Evolutionary conservation across 2,329 filamentous ascomycete genomes (phyloP), one percentile per base, ranked within the genome.

Genomic region (Trichoderma sp.): DNA sequence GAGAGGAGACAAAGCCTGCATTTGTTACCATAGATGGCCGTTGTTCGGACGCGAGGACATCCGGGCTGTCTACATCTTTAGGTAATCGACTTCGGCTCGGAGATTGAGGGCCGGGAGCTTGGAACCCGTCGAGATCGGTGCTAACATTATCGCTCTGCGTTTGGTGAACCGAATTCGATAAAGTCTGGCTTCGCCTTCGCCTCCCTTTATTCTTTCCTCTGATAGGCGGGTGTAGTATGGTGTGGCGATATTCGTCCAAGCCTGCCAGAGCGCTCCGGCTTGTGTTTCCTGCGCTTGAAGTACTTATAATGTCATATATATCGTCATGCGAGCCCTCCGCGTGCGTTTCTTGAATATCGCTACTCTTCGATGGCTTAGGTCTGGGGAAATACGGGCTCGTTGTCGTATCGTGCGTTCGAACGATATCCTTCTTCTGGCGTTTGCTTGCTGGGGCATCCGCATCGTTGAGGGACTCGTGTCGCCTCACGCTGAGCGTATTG

Each of bases 1-100:
- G 21, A 35, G 40, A 33, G 49, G 76, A 7, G 68, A 77, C 75
- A 13, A 77, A 78, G 27, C 59, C 69, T 21, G 76, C 58, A 13
- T 73, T 31, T 8, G 55, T 70, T 27, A 73, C 58, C n/a, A 24
- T 19, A 2, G 71, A 73, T 14, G 75, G 71, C 2, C 73, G 73
- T 14, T 69, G 49, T 5, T 66, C 61, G 14, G 43, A 58, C 19
- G 57, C 67, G 11, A 79, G 68, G 10, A 69, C 67, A 71, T 79
- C 77, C 6, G 76, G 74, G 29, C 75, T 78, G 19, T 71, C 68
- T 10, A 52, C 21, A 35, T 56, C 56, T 19, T 19, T 43, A n/a
- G 24, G 19, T 47, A n/a, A 56, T 14, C 16, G 13, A 52, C 58
- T 47, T 35, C 58, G 56, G 5, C 37, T 35, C 13, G 55, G 11